Evolutionary conservation across 768 basidiomycete genomes (phyloP), one percentile per base, ranked within the genome.

Genomic region (Plicaturopsis crispa): DNA sequence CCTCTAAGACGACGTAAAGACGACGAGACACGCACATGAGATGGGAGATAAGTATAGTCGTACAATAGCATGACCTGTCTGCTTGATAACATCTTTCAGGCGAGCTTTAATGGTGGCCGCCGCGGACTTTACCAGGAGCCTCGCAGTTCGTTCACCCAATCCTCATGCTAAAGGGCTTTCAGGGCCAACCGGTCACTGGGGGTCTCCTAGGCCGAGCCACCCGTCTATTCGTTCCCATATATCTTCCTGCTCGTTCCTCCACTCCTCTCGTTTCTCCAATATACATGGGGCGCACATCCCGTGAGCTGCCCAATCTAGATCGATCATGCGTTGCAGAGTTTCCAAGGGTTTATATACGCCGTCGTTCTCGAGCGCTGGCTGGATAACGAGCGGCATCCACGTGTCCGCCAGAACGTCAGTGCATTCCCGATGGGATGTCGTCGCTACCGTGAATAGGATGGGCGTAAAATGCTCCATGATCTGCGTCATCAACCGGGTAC

Each of bases 321-420:
- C 53, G 13, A 51, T 26, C 34, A 84, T 68, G 34, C 57, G 57
- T 51, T 80, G 70, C 19, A 88, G 63, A 19, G 78, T 80, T 62
- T 87, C 83, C 17, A 88, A 63, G 18, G 84, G 85, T 35, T 72
- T 78, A 50, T 75, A 80, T 20, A 84, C 73, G 5, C 80, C 79
- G 40, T 72, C 71, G 39, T 67, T 61, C 13, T 66, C 69, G 17
- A 87, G 63, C 1, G 81, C 81, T 8, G 78, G 79, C 35, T 73
- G 63, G 26, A 82, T 78, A n/a, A 87, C 80, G 26, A 75, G 61
- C 17, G 65, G 43, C 72, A 84, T 80, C 85, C 84, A 87, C 36
- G 59, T 65, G 36, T 80, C 80, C 1, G 84, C 85, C 39, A 87
- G 67, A 0, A 73, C 59, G 51, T 84, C 75, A 3, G 83, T 85